Evolutionary conservation across 2,329 filamentous ascomycete genomes (phyloP).

Genomic region (Trichoderma sp.): DNA sequence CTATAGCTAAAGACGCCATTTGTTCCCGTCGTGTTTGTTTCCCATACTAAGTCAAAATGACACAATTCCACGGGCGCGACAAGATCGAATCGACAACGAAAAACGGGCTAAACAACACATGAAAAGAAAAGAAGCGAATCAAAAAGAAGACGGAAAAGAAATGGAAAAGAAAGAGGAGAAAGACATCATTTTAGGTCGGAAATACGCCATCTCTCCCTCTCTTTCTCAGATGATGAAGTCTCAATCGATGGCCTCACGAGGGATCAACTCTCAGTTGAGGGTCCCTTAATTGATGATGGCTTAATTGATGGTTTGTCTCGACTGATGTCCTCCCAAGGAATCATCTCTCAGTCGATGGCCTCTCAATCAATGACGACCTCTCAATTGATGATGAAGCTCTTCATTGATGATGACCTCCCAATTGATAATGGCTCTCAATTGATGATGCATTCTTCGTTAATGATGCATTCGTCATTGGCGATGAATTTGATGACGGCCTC

Average conservation of each 20-base stretch:
- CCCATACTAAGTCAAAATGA: not conserved
- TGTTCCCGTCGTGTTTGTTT: not conserved
- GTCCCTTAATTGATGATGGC: not conserved
- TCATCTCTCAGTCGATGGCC: too few relatives aligned
- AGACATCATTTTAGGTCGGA: not conserved
- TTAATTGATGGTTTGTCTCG: not conserved
- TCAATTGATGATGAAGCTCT: not conserved
- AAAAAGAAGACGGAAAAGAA: not conserved
- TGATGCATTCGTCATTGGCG: too few relatives aligned
- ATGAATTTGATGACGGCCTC: too few relatives aligned
- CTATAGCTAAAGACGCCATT: slow-evolving; percentile 9
- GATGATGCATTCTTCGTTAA: not conserved
- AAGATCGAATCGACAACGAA: not conserved
- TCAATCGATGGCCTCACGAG: not conserved
- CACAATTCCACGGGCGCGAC: not conserved
- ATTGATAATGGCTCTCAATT: not conserved
- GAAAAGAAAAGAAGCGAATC: not conserved
- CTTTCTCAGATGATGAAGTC: not conserved
- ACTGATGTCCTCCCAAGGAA: not conserved
- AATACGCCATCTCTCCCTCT: not conserved
- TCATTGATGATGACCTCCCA: not conserved
- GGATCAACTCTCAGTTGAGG: not conserved
- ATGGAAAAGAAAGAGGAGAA: not conserved
- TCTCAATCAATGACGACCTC: not conserved
- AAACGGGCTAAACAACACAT: not conserved